These are phyloP conservation scores for Clarireedia monteithiana DNA, from an alignment of 2,329 filamentous ascomycete genomes.

Conservation along the genomic window DNA sequence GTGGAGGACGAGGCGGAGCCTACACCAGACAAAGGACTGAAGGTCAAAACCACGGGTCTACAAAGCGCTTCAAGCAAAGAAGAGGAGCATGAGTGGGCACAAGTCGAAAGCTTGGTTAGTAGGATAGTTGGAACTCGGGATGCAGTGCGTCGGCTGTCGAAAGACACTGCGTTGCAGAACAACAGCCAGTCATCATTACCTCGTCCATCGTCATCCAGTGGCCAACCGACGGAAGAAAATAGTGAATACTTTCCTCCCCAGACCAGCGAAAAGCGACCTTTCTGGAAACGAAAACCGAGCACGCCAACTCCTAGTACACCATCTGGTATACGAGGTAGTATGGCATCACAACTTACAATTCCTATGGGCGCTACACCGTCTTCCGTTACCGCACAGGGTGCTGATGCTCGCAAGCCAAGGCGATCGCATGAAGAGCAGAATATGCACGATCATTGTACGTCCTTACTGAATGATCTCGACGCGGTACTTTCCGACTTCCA, in stretches of 20 bases:
- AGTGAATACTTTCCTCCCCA: slow-evolving; percentile 45
- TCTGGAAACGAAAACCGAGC: slow-evolving; percentile 86
- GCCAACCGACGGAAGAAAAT: slow-evolving; percentile 38
- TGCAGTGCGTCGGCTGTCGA: slow-evolving; percentile 76
- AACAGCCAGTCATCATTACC: slow-evolving; percentile 11
- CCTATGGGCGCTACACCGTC: slow-evolving; percentile 19
- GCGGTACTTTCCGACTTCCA: slow-evolving; percentile 77
- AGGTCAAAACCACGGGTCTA: slow-evolving; percentile 28
- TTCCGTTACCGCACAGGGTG: slow-evolving; percentile 19
- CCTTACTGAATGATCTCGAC: slow-evolving; percentile 79
- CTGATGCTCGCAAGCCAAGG: slow-evolving; percentile 13
- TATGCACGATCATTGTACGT: slow-evolving; percentile 75
- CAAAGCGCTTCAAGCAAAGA: slow-evolving; percentile 30
- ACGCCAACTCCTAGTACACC: slow-evolving; percentile 20
- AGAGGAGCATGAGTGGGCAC: slow-evolving; percentile 79
- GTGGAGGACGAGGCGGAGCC: slow-evolving; percentile 33
- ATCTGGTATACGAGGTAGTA: slow-evolving; percentile 18
- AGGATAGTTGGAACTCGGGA: slow-evolving; percentile 83
- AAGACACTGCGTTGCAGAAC: slow-evolving; percentile 59
- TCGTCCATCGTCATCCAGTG: slow-evolving; percentile 28
- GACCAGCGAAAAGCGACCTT: slow-evolving; percentile 58
- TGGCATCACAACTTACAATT: slow-evolving; percentile 25
- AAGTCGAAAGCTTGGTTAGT: slow-evolving; percentile 78
- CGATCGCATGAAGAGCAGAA: slow-evolving; percentile 48
- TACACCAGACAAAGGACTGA: slow-evolving; percentile 24